These are phyloP conservation scores for Lathyrus tuberosus DNA, from an alignment of 306 rosid species.

Conservation along the genomic window DNA sequence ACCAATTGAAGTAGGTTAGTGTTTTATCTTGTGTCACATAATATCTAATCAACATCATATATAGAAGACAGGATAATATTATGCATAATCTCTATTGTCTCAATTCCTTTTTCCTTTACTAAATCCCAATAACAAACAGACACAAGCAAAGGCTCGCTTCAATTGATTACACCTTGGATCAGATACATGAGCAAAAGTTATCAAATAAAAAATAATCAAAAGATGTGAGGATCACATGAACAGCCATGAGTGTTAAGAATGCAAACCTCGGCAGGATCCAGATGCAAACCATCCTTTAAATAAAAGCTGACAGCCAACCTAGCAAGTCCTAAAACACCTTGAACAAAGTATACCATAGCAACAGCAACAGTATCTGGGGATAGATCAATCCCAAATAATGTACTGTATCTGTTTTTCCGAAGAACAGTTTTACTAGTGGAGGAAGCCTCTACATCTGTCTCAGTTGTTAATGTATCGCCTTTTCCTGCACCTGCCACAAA, in stretches of 20 bases:
- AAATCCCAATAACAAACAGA: conserved; percentile 3
- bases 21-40: not conserved
- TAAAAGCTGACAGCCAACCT: conserved; percentile 88
- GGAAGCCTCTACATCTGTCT: conserved; percentile 52
- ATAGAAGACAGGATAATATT: conserved; percentile 3
- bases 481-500: conserved; percentile 63
- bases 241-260: conserved; percentile 23
- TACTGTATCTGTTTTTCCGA: conserved; percentile 50
- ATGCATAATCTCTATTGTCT: conserved; percentile 11
- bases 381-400: conserved; percentile 76
- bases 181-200: conserved; percentile 8
- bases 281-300: conserved; percentile 88
- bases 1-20: not conserved
- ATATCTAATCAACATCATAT: not conserved
- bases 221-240: conserved; percentile 25
- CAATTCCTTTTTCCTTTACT: not conserved
- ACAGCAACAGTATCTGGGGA: conserved; percentile 90
- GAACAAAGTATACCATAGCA: conserved; percentile 98
- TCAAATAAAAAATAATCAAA: conserved; percentile 20
- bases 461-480: conserved; percentile 49
- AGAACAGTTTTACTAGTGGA: conserved; percentile 45
- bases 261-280: conserved; percentile 91
- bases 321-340: conserved; percentile 94
- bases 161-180: conserved; percentile 10
- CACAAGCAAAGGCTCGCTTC: conserved; percentile 11